Evolutionary conservation across 1,284 basidiomycete genomes (phyloP), one percentile per base, ranked within the genome.

Genomic region (Cronartium ribicola): DNA sequence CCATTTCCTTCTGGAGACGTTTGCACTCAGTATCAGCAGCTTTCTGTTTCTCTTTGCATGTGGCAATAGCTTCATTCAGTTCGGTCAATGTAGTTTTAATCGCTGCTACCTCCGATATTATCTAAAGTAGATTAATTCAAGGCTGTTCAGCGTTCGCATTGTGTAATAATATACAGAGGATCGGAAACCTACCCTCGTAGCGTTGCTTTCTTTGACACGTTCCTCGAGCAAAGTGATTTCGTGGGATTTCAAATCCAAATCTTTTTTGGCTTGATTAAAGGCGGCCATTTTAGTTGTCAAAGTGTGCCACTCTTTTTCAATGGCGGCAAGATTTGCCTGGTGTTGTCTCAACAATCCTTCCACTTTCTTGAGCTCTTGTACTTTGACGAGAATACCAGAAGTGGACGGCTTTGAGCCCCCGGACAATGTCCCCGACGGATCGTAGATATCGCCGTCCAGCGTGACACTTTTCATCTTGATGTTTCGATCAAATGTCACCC

Each of bases 1-100:
- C 88, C 93, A 98, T 98, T 81, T 99, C 96, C 79, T 89, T 89
- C 83, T 98, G 91, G 36, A 98, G 87, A 77, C 89, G 90, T 83
- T 88, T 88, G 80, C 88, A 87, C 76, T 98, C 94, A 0, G 85
- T 87, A 69, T 88, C 84, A 0, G 92, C 91, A 2, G 84, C 85
- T 77, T 87, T 87, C 80, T 95, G 90, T 79, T 91, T 90, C 73
- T 88, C 85, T 80, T 89, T 88, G 6, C 92, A 89, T 0, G 82
- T 83, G 71, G 87, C 82, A 41, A 93, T 84, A 0, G 88, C 86
- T 17, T 83, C 82, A 71, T 87, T 86, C n/a, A 95, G 84, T 67
- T 90, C 86, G 0, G 79, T 82, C 39, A 97, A 88, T 0, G 84
- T 84, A 77, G 87, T 82, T 81, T 90, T 91, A 71, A 88, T 84